These are phyloP conservation scores for Ogataea trehaloabstinens DNA, from an alignment of 805 yeast species.

Conservation along the genomic window DNA sequence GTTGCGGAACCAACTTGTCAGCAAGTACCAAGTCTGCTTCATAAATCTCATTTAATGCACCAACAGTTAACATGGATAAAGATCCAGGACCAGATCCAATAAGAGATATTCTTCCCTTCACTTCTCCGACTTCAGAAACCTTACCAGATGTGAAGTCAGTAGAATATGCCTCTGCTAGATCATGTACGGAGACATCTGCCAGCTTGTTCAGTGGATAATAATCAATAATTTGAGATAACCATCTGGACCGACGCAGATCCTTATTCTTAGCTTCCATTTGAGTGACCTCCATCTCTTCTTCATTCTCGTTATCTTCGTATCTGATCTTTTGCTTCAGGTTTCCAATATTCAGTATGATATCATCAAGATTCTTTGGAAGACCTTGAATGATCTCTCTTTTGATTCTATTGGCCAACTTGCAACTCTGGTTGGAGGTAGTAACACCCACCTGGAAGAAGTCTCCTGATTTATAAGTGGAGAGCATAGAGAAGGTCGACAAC, in stretches of 20 bases:
- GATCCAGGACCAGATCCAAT: conserved; percentile 97
- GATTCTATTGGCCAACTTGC: conserved; percentile 77
- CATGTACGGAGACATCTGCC: conserved; percentile 57
- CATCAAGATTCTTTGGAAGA: conserved; percentile 69
- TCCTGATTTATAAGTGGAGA: conserved; percentile 71
- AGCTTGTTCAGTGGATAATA: conserved; percentile 76
- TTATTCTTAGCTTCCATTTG: conserved; percentile 46
- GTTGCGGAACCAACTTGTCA: conserved; percentile 89
- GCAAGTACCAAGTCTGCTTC: conserved; percentile 83
- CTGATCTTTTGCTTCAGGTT: conserved; percentile 55
- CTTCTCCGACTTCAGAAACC: background rate
- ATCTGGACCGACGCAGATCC: conserved; percentile 64
- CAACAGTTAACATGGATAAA: conserved; percentile 74
- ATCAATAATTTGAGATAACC: conserved; percentile 88
- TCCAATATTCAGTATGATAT: conserved; percentile 69
- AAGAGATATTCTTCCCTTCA: conserved; percentile 64
- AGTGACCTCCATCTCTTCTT: conserved; percentile 34
- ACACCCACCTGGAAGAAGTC: conserved; percentile 72
- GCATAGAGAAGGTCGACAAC: conserved; percentile 69
- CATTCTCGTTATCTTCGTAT: conserved; percentile 44
- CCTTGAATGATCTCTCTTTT: conserved; percentile 66
- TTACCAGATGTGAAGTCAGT: background rate
- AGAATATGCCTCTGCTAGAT: conserved; percentile 39
- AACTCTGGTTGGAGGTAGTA: conserved; percentile 86
- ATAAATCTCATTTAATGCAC: conserved; percentile 77